phyloP scores from a whole-genome alignment of 257 asterid species.

The Marsdenia floribunda region DNA sequence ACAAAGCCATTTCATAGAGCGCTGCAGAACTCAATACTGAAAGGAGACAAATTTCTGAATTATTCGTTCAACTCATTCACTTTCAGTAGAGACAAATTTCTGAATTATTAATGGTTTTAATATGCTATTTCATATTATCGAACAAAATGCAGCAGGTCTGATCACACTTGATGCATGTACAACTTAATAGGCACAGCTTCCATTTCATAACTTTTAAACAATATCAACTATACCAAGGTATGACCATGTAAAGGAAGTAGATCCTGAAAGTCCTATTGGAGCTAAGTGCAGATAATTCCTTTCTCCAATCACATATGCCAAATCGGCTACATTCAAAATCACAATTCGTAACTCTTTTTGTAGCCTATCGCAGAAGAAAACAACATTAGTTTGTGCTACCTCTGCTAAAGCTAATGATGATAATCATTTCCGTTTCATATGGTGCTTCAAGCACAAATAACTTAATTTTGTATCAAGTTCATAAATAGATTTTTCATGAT shows the following conservation, averaged over 20 bases:
- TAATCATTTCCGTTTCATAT: not conserved
- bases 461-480: not conserved
- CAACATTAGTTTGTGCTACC: not conserved
- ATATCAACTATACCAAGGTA: not conserved
- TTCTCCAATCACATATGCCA: not conserved
- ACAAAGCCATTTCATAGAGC: not conserved
- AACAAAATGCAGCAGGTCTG: not conserved
- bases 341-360: not conserved
- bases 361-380: not conserved
- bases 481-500: not conserved
- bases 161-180: not conserved
- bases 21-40: not conserved
- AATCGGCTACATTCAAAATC: not conserved
- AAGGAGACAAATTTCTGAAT: not conserved
- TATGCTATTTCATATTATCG: not conserved
- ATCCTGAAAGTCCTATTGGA: not conserved
- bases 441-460: not conserved
- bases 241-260: not conserved
- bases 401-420: not conserved
- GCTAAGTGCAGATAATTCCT: not conserved
- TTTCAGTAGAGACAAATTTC: not conserved
- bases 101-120: not conserved
- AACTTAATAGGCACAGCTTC: not conserved
- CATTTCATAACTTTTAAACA: not conserved
- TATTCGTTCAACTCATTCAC: not conserved